Evolutionary conservation across 164 flowering plant species (phyloP).

Genomic region (Warburgia ugandensis): DNA sequence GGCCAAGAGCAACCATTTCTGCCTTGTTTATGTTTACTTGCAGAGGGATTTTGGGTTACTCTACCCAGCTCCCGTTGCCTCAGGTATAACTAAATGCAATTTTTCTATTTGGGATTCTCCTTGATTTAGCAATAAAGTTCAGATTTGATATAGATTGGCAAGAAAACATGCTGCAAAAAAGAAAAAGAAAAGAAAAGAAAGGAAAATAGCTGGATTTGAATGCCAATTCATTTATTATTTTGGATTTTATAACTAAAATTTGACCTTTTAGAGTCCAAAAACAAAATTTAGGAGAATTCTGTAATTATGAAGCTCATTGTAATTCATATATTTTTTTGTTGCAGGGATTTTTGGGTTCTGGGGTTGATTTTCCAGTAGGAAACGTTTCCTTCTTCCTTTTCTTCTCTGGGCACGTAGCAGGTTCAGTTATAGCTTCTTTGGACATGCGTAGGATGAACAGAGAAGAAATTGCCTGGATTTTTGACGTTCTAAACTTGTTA

Average conservation of each 20-base stretch:
- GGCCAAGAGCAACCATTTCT: slow-evolving; percentile 71
- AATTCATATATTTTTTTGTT: too few relatives aligned
- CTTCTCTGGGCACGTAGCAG: slow-evolving; percentile 90
- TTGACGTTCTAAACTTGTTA: slow-evolving; percentile 58
- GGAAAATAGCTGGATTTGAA: too few relatives aligned
- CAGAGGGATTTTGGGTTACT: slow-evolving; percentile 84
- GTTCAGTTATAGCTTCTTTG: slow-evolving; percentile 77
- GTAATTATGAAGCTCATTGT: too few relatives aligned
- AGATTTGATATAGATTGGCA: too few relatives aligned
- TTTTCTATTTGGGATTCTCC: background rate
- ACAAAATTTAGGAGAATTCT: too few relatives aligned
- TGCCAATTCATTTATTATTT: too few relatives aligned
- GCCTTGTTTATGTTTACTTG: slow-evolving; percentile 89
- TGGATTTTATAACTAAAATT: too few relatives aligned
- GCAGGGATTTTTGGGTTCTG: slow-evolving; percentile 88
- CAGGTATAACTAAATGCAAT: slow-evolving; percentile 30
- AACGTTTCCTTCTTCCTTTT: slow-evolving; percentile 91
- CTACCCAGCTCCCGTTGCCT: slow-evolving; percentile 90
- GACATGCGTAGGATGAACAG: slow-evolving; percentile 84
- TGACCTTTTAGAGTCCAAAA: too few relatives aligned
- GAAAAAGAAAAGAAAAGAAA: too few relatives aligned
- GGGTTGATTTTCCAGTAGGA: slow-evolving; percentile 90
- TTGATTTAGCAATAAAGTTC: too few relatives aligned
- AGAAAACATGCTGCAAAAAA: too few relatives aligned
- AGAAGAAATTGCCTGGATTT: slow-evolving; percentile 53